A percentile compares a stretch with the other conserved stretches of the same genome.
Conservation (phyloP, 345 rosid species). For the Salix udensis region DNA sequence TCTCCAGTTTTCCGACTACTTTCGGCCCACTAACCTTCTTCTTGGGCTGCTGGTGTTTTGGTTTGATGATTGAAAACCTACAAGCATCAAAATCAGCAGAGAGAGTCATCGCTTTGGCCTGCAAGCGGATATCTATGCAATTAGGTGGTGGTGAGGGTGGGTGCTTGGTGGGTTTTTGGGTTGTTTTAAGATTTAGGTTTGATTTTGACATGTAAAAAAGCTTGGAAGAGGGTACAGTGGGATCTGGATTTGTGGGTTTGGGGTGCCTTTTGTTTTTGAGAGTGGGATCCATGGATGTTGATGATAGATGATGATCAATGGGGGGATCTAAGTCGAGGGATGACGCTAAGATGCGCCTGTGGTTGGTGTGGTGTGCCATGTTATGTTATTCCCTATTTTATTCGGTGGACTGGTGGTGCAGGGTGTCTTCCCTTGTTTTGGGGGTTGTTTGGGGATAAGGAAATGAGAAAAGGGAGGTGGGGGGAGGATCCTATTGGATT, state of each 20-base stretch:
- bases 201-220: slow-evolving; percentile 5
- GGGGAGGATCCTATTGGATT: too few relatives aligned
- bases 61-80: slow-evolving; percentile 22
- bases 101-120: slow-evolving; percentile 46
- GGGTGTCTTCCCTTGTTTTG: neutral
- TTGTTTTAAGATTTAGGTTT: slow-evolving; percentile 20
- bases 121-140: slow-evolving; percentile 32
- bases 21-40: slow-evolving; percentile 7
- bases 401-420: neutral
- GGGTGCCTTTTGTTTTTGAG: slow-evolving; percentile 13
- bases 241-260: slow-evolving; percentile 15
- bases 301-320: neutral
- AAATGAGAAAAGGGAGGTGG: neutral
- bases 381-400: neutral
- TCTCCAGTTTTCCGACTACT: slow-evolving; percentile 9
- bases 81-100: slow-evolving; percentile 51
- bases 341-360: slow-evolving; percentile 32
- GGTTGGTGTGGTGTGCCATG: slow-evolving; percentile 39
- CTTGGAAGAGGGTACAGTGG: neutral
- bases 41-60: slow-evolving; percentile 12
- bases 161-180: slow-evolving; percentile 24
- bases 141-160: slow-evolving; percentile 6
- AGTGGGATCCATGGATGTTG: slow-evolving; percentile 37
- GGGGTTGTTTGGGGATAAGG: slow-evolving; percentile 3
- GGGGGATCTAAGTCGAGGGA: slow-evolving; percentile 16